phyloP scores from a whole-genome alignment of 192 early-diverging fungal genomes.

The Funneliformis mosseae region DNA sequence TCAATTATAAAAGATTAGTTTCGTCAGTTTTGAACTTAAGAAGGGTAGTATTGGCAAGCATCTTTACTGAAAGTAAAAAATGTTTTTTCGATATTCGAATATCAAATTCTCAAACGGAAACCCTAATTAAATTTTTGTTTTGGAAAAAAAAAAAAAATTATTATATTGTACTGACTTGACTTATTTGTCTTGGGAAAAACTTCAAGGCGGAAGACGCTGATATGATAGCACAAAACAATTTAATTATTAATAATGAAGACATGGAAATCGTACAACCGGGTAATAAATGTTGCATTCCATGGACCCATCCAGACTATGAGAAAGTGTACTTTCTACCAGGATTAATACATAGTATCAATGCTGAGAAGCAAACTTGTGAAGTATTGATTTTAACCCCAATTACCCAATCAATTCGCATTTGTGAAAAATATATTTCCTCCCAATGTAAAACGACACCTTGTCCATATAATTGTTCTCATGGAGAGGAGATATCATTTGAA shows the following conservation, averaged over 20 bases:
- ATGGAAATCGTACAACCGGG: not conserved
- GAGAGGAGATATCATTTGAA: constrained; percentile 14
- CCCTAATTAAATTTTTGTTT: no score
- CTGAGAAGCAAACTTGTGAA: constrained; percentile 1
- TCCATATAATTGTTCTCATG: not conserved
- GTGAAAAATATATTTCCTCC: constrained; percentile 4
- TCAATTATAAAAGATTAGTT: no score
- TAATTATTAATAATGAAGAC: not conserved
- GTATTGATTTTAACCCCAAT: constrained; percentile 23
- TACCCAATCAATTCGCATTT: not conserved
- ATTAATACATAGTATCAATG: constrained; percentile 15
- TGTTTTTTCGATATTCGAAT: no score
- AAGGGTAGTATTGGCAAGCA: no score
- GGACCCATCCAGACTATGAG: constrained; percentile 18
- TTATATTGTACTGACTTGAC: not conserved
- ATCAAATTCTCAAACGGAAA: no score
- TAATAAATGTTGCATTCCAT: constrained; percentile 19
- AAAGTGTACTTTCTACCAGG: constrained; percentile 22
- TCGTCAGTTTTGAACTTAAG: no score
- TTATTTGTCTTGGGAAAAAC: not conserved
- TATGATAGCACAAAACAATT: not conserved
- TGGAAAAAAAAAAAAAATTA: no score
- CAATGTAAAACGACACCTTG: constrained; percentile 3
- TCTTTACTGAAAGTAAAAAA: no score
- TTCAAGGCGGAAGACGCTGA: not conserved